Base-by-base conservation (phyloP, 768 basidiomycete genomes). In the Gelatoporia subvermispora region DNA sequence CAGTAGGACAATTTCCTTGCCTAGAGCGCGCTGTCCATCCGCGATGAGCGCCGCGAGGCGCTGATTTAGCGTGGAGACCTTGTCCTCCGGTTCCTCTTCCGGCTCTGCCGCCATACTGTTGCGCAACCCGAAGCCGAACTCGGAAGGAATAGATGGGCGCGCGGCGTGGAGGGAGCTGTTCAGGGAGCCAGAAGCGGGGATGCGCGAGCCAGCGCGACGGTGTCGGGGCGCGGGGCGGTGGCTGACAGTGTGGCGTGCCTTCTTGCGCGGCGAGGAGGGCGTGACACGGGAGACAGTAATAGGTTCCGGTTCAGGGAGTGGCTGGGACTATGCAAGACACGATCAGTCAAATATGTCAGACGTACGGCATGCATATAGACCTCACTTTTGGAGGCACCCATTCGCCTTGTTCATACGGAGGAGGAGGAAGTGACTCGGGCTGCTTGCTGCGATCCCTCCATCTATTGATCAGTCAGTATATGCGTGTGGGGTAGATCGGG, bases 401-500 rank as follows among this genome's bases (percentile, higher is more conserved):
- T 54, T 75, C 74, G 17, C 79, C 79, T 59, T 77, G 74, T 57
- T 84, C 76, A 55, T 84, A 84, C 2, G 82, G 82, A 17, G 84
- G 84, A 31, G 85, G 85, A 49, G 63, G 67, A 48, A 57, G 58
- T 34, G 57, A 24, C 51, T 69, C 71, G 17, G 72, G 59, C 54
- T 75, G 69, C 70, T 77, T 85, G 59, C 86, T 85, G 51, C 85
- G 79, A 65, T 84, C 81, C 68, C 84, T 75, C 89, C 89, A 90
- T 65, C 88, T 89, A 52, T 9, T 39, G 28, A 5, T 23, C n/a
- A 36, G 35, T 51, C 17, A 48, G 49, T 16, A 1, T 8, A 35
- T 21, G 23, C 3, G 13, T 23, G 28, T 22, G 17, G 49, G 9
- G 37, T 42, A 18, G 47, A 45, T 22, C n/a, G n/a, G n/a, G n/a